phyloP scores from a whole-genome alignment of 2,329 filamentous ascomycete genomes.

The Fonsecaea erecta region DNA sequence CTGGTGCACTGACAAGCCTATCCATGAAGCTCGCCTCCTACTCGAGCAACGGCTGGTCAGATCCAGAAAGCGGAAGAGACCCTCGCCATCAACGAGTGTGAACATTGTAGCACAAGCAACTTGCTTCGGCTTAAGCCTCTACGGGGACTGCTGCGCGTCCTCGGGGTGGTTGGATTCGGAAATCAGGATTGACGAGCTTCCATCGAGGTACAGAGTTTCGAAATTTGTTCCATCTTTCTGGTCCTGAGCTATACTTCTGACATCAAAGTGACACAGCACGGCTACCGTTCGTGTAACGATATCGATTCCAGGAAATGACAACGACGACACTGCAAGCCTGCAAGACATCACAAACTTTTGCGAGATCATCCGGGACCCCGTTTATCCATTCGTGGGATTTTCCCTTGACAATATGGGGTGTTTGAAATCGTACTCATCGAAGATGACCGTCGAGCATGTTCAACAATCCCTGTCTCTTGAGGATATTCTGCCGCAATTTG shows the following conservation, averaged over 20 bases:
- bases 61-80: not conserved
- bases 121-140: not conserved
- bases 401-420: not conserved
- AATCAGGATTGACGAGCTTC: not conserved
- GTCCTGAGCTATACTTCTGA: not conserved
- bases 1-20: not conserved
- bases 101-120: not conserved
- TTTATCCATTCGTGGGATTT: not conserved
- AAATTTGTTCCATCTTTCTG: not conserved
- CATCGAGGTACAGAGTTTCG: not conserved
- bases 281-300: not conserved
- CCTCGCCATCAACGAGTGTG: not conserved
- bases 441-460: not conserved
- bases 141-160: not conserved
- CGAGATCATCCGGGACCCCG: not conserved
- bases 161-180: not conserved
- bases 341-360: not conserved
- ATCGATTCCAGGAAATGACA: not conserved
- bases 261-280: not conserved
- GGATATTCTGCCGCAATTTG: not conserved
- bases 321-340: not conserved
- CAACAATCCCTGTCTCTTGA: not conserved
- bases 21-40: not conserved
- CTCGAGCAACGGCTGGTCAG: not conserved
- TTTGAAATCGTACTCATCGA: not conserved